Percentiles rank a stretch among this genome's conserved stretches.
phyloP scores from a whole-genome alignment of 2,329 filamentous ascomycete genomes.

The Parastagonospora avenae region DNA sequence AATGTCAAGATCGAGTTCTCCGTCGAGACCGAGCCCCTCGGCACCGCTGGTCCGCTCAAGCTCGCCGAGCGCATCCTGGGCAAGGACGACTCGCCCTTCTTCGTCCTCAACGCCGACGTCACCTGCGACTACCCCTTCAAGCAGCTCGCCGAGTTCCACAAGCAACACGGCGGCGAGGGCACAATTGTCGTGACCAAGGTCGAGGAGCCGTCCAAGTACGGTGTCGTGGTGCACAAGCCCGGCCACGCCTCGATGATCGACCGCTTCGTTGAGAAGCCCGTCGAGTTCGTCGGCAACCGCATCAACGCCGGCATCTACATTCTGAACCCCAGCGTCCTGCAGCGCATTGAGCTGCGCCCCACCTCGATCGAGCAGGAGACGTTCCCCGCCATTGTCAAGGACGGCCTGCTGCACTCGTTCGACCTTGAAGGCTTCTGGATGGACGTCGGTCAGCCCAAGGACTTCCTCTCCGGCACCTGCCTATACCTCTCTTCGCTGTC shows the following conservation, averaged over 20 bases:
- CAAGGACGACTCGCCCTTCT: constrained; percentile 95
- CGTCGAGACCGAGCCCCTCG: constrained; percentile 92
- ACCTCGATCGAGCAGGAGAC: constrained; percentile 99
- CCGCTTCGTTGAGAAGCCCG: constrained; percentile 98
- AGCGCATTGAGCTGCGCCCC: constrained; percentile 91
- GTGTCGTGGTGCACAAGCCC: constrained; percentile 96
- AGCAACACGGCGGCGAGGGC: constrained; percentile 88
- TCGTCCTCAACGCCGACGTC: constrained; percentile 97
- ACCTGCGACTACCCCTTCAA: constrained; percentile 98
- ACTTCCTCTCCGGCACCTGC: constrained; percentile 95
- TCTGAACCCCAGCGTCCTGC: constrained; percentile 87
- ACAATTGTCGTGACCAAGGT: constrained; percentile 99
- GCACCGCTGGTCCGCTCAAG: constrained; percentile 94
- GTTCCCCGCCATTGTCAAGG: constrained; percentile 90
- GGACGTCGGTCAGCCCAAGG: constrained; percentile 98
- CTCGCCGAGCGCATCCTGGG: constrained; percentile 88
- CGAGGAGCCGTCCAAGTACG: constrained; percentile 98
- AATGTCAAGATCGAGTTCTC: constrained; percentile 97
- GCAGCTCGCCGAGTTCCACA: constrained; percentile 89
- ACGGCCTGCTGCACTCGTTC: constrained; percentile 91
- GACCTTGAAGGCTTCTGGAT: constrained; percentile 99
- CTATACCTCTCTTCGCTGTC: constrained; percentile 91
- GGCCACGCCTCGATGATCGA: constrained; percentile 91
- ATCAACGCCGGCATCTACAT: constrained; percentile 99
- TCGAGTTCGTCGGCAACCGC: constrained; percentile 97